These are phyloP conservation scores for Fomitiporia mediterranea DNA, from an alignment of 1,284 basidiomycete species.

Conservation along the genomic window DNA sequence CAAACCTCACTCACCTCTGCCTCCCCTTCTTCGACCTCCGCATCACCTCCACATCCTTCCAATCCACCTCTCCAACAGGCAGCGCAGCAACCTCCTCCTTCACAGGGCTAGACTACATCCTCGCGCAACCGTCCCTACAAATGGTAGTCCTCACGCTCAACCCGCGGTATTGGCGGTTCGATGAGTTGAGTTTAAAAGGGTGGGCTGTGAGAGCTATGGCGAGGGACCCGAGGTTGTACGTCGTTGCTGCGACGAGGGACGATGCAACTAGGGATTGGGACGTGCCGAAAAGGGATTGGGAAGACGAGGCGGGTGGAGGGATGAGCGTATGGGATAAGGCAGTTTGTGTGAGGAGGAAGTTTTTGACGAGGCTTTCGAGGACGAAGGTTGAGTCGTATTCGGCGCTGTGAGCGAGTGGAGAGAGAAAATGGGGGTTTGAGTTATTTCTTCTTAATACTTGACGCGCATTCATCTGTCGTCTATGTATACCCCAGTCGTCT, in stretches of 20 bases:
- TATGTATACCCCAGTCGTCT: too few relatives aligned
- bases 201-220: constrained; percentile 21
- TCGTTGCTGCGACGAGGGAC: constrained; percentile 19
- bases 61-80: not conserved
- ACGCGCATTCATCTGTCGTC: too few relatives aligned
- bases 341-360: constrained; percentile 17
- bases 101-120: constrained; percentile 17
- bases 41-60: constrained; percentile 1
- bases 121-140: constrained; percentile 14
- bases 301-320: constrained; percentile 18
- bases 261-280: constrained; percentile 21
- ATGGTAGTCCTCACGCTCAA: constrained; percentile 22
- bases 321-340: constrained; percentile 21
- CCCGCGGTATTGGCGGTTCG: constrained; percentile 21
- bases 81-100: constrained; percentile 3
- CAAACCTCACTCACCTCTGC: constrained; percentile 20
- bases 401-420: too few relatives aligned
- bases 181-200: constrained; percentile 17
- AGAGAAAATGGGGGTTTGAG: too few relatives aligned
- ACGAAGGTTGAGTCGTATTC: constrained; percentile 11
- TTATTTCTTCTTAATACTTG: too few relatives aligned
- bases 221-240: constrained; percentile 17
- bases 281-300: constrained; percentile 17
- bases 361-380: constrained; percentile 16
- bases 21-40: constrained; percentile 21